Conservation (phyloP, 768 basidiomycete species). For the Mycena metata region DNA sequence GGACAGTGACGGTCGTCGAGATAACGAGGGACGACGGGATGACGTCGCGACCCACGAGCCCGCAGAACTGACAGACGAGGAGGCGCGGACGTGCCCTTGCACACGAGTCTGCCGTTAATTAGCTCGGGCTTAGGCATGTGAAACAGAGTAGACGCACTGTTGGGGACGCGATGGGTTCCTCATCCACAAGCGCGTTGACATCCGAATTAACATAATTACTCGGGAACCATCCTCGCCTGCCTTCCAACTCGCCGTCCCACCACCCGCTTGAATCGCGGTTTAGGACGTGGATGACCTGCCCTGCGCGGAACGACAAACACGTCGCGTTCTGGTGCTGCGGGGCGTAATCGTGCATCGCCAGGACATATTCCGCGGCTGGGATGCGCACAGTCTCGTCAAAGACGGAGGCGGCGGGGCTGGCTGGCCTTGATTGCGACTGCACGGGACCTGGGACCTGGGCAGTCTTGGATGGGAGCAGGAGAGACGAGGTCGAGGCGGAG, state of each 20-base stretch:
- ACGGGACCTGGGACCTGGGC: constrained; percentile 34
- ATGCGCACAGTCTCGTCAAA: constrained; percentile 65
- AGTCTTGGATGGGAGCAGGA: constrained; percentile 52
- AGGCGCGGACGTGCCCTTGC: constrained; percentile 60
- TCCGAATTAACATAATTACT: constrained; percentile 93
- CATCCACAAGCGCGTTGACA: constrained; percentile 68
- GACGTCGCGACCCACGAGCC: constrained; percentile 67
- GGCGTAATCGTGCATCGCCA: constrained; percentile 93
- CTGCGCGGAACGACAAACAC: constrained; percentile 90
- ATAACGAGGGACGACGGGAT: constrained; percentile 60
- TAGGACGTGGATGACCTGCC: constrained; percentile 92
- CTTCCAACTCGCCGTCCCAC: constrained; percentile 98
- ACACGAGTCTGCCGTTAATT: constrained; percentile 43
- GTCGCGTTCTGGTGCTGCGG: constrained; percentile 80
- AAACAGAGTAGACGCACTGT: constrained; percentile 42
- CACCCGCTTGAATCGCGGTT: constrained; percentile 92
- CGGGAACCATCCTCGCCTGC: constrained; percentile 95
- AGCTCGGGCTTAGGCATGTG: constrained; percentile 32
- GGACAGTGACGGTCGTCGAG: constrained; percentile 59
- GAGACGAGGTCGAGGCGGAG: constrained; percentile 61
- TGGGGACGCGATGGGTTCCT: constrained; percentile 56
- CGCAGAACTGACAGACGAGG: constrained; percentile 64
- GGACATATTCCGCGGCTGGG: constrained; percentile 77
- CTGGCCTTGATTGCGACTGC: constrained; percentile 48
- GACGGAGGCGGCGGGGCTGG: constrained; percentile 57